Evolutionary conservation across 83 land plant genomes (phyloP).

Genomic region (Diphasiastrum complanatum): DNA sequence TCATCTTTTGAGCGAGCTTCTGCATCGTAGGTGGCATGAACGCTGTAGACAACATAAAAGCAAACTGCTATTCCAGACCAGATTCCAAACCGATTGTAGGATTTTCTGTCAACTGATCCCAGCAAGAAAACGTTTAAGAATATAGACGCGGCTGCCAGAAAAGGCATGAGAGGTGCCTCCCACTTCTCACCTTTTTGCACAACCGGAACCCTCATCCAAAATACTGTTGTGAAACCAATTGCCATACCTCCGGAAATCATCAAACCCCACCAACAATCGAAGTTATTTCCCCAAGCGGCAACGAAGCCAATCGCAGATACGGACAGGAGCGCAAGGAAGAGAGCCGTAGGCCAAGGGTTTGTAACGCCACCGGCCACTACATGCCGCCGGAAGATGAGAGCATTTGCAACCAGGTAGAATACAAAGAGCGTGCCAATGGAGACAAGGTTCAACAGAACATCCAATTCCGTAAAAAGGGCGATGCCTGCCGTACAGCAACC

Average conservation of each 20-base stretch:
- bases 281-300: slow-evolving; percentile 37
- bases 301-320: slow-evolving; percentile 45
- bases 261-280: slow-evolving; percentile 19
- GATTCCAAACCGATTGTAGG: slow-evolving; percentile 52
- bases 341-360: slow-evolving; percentile 37
- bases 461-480: slow-evolving; percentile 60
- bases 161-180: slow-evolving; percentile 73
- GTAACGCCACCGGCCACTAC: slow-evolving; percentile 46
- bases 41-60: slow-evolving; percentile 58
- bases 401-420: slow-evolving; percentile 96
- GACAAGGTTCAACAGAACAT: slow-evolving; percentile 62
- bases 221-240: slow-evolving; percentile 29
- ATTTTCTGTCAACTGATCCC: slow-evolving; percentile 36
- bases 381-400: slow-evolving; percentile 71
- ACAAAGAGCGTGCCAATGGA: slow-evolving; percentile 92
- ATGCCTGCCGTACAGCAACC: slow-evolving; percentile 61
- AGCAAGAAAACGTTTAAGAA: slow-evolving; percentile 72
- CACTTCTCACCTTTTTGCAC: slow-evolving; percentile 48
- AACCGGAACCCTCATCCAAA: slow-evolving; percentile 40
- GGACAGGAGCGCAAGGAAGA: slow-evolving; percentile 45
- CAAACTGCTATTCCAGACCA: slow-evolving; percentile 44
- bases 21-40: slow-evolving; percentile 61
- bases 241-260: slow-evolving; percentile 15
- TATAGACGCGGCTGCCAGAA: slow-evolving; percentile 62
- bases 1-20: slow-evolving; percentile 19